A percentile compares a stretch with the other conserved stretches of the same genome.
These are phyloP conservation scores for Rozella allomycis DNA, from an alignment of 371 early-diverging fungal genomes.

Conservation along the genomic window DNA sequence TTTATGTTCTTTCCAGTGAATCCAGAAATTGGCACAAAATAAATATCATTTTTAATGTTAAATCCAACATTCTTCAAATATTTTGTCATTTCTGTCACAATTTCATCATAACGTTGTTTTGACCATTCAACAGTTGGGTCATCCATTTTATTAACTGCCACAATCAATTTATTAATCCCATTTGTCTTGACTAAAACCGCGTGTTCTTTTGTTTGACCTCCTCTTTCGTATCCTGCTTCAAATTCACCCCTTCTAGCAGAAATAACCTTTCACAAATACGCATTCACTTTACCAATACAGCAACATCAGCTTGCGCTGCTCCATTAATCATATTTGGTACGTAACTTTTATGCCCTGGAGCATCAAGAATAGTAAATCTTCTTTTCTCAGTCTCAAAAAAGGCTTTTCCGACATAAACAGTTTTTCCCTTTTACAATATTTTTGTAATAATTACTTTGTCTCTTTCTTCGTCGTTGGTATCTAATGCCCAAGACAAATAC, in stretches of 20 bases:
- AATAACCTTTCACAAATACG: too few relatives aligned
- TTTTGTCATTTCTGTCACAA: constrained; percentile 51
- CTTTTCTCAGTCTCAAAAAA: constrained; percentile 88
- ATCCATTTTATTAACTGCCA: constrained; percentile 97
- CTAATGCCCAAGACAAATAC: constrained; percentile 94
- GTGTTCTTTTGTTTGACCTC: constrained; percentile 99
- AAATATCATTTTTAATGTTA: constrained; percentile 58
- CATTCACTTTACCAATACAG: too few relatives aligned
- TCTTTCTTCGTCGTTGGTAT: constrained; percentile 84
- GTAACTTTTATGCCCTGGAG: constrained; percentile 98
- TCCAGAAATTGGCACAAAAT: constrained; percentile 80
- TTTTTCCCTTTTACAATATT: constrained; percentile 47
- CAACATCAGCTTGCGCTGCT: constrained; percentile 91
- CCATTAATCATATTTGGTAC: constrained; percentile 98
- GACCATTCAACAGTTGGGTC: constrained; percentile 87
- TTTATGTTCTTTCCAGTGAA: constrained; percentile 89
- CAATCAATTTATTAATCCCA: constrained; percentile 74
- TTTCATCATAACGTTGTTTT: constrained; percentile 78
- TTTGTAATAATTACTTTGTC: constrained; percentile 39
- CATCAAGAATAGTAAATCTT: constrained; percentile 87
- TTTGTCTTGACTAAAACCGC: constrained; percentile 85
- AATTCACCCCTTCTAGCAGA: constrained; percentile 98
- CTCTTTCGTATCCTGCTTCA: constrained; percentile 98
- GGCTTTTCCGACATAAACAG: constrained; percentile 90
- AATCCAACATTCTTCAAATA: constrained; percentile 81